A percentile compares a stretch with the other conserved stretches of the same genome.
phyloP scores from a whole-genome alignment of 1,139 yeast genomes.

The Nakaseomyces nivariensis region DNA sequence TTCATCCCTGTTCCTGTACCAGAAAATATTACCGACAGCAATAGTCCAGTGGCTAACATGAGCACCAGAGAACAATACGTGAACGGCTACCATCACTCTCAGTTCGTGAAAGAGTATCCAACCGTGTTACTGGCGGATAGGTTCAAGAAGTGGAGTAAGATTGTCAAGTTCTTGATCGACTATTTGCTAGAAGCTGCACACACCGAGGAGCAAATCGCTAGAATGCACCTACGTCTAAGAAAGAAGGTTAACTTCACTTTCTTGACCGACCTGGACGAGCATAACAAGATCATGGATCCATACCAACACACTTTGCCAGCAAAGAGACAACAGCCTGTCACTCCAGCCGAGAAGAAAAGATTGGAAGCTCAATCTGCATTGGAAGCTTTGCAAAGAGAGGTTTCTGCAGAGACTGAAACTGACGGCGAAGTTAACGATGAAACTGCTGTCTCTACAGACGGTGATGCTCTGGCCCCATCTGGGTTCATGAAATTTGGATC shows the following conservation, averaged over 20 bases:
- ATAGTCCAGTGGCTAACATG: background rate
- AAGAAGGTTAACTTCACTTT: slow-evolving; percentile 49
- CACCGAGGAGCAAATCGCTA: slow-evolving; percentile 58
- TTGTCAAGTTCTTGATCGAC: slow-evolving; percentile 48
- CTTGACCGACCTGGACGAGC: slow-evolving; percentile 29
- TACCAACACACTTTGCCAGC: slow-evolving; percentile 11
- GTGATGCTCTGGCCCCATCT: slow-evolving; percentile 28
- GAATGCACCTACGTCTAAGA: slow-evolving; percentile 50
- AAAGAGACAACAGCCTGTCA: slow-evolving; percentile 13
- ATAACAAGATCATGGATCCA: slow-evolving; percentile 27
- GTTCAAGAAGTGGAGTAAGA: slow-evolving; percentile 60
- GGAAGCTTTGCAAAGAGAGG: background rate
- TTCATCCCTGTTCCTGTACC: slow-evolving; percentile 29
- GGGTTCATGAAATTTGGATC: slow-evolving; percentile 42
- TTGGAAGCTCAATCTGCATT: background rate
- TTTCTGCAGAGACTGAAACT: background rate
- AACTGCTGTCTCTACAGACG: slow-evolving; percentile 9
- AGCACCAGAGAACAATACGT: background rate
- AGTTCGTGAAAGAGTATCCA: slow-evolving; percentile 27
- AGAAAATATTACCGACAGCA: slow-evolving; percentile 6
- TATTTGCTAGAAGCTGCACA: slow-evolving; percentile 53
- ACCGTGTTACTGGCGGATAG: slow-evolving; percentile 35
- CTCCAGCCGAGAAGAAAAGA: slow-evolving; percentile 9
- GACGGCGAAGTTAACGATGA: slow-evolving; percentile 2
- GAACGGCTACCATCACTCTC: slow-evolving; percentile 2